Base-by-base conservation (phyloP, 1,284 basidiomycete genomes). In the Cryptococcus maquisensis region DNA sequence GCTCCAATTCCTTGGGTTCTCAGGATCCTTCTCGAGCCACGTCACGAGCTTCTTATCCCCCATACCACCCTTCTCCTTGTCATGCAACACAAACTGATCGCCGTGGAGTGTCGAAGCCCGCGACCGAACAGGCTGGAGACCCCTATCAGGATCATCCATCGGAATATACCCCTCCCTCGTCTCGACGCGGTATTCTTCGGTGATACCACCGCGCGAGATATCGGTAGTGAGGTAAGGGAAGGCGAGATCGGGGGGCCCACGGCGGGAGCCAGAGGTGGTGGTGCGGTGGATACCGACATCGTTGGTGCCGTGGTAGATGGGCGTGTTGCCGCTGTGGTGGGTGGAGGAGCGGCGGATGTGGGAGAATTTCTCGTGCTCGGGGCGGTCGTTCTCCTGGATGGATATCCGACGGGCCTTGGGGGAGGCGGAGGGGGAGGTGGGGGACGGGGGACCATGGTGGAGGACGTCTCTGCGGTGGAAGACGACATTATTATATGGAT, bases 1-100 rank as follows among this genome's bases (percentile, higher is more conserved):
- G 44, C 57, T 51, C 68, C 66, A 70, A 52, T 66, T 66, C 44
- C 64, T 61, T 1, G 68, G 68, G 56, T 68, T 68, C 47, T 64
- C 56, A 5, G 53, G 54, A 52, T 70, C 68, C 13, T 55, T 52
- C 21, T 60, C 57, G 28, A 46, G 56, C 57, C 56, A 70, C 6
- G 66, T 67, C 7, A 70, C 68, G 12, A 70, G 54, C 62, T 70
- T 70, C 57, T 62, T 63, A 36, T 64, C 52, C 21, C 58, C 57
- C 49, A 67, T 51, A 18, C 56, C 52, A 21, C 54, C 59, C 53
- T 58, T 62, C 44, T 60, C 55, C 40, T 49, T 46, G 42, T 61
- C 51, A 24, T 60, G 61, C 10, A 60, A 52, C 12, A 54, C 56
- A 24, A 64, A 56, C 13, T 45, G 16, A 50, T 57, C 52, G 13